Base-by-base conservation (phyloP, 2,329 filamentous ascomycete genomes). In the Penicillium paneum region DNA sequence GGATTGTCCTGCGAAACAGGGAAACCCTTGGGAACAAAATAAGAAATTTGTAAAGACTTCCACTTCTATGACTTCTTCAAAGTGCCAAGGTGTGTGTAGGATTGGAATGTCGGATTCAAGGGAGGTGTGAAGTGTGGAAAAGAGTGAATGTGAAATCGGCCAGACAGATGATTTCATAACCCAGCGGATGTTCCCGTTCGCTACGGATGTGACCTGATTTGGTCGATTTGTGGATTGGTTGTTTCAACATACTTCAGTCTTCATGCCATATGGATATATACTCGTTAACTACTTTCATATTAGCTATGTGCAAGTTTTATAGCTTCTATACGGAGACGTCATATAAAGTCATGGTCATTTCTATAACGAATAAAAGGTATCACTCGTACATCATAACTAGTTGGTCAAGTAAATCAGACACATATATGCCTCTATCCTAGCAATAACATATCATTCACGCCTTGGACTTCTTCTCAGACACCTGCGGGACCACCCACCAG, bases 401-500 rank as follows among this genome's bases (percentile, higher is more conserved):
- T 15, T 31, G 15, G 6, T 32, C 35, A 57, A 34, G 31, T n/a
- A 24, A 32, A 4, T 17, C 12, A 15, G 8, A 36, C 29, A 53
- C 10, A 19, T n/a, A 4, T n/a, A 24, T 32, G 19, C 28, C 17
- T n/a, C 13, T 21, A 8, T 29, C 15, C 13, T 11, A 49, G 1
- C n/a, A n/a, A 11, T 13, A 11, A 21, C 13, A 34, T 28, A 15
- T 34, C 2, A 17, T 48, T 47, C 38, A 51, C n/a, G 28, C n/a
- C 29, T 53, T 34, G 5, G 39, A 13, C 43, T 62, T 58, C 53
- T 56, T 56, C 55, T 64, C 52, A 5, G 58, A 63, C n/a, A 77
- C 63, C 54, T 74, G 71, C 11, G 76, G 76, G 13, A 78, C 76
- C 39, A 66, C 65, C 76, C 76, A 78, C 70, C 73, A 75, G 60